Percentiles rank a stretch among this genome's conserved stretches.
Conservation (phyloP, 208 protist genomes). For the Wallacemonas sp. region DNA sequence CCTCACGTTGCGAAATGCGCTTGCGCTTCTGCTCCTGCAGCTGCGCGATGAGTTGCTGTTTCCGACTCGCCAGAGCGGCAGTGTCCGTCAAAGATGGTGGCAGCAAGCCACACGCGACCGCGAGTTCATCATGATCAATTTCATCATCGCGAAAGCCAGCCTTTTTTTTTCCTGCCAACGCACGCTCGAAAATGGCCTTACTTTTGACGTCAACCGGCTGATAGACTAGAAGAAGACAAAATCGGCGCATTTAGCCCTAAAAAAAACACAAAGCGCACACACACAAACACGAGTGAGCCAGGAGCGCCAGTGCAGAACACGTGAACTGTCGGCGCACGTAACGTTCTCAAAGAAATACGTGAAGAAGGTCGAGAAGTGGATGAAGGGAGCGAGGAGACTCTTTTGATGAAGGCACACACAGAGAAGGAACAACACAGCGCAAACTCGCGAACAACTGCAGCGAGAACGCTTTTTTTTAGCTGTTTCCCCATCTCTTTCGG, state of each 20-base stretch:
- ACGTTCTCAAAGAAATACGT: too few species aligned
- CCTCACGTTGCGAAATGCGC: conserved; percentile 65
- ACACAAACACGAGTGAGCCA: too few species aligned
- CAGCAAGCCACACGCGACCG: conserved; percentile 35
- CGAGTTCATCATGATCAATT: conserved; percentile 45
- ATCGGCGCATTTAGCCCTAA: background rate
- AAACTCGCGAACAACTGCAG: too few species aligned
- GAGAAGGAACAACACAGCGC: too few species aligned
- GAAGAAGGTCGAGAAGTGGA: too few species aligned
- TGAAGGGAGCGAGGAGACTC: too few species aligned
- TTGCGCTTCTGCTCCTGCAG: conserved; percentile 59
- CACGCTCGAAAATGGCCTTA: conserved; percentile 21
- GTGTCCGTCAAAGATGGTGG: conserved; percentile 17
- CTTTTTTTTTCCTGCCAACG: conserved; percentile 21
- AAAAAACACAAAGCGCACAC: too few species aligned
- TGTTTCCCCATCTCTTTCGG: too few species aligned
- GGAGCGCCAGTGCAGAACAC: too few species aligned
- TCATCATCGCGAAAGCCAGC: conserved; percentile 29
- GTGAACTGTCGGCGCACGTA: too few species aligned
- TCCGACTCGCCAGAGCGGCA: conserved; percentile 28
- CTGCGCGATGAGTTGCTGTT: conserved; percentile 43
- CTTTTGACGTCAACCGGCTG: conserved; percentile 17
- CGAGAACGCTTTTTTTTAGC: too few species aligned
- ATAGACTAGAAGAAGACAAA: conserved; percentile 14
- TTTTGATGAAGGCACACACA: too few species aligned